Evolutionary conservation across 1,284 basidiomycete species (phyloP), one percentile per base, ranked within the genome.

Genomic region (Serendipita sp.): DNA sequence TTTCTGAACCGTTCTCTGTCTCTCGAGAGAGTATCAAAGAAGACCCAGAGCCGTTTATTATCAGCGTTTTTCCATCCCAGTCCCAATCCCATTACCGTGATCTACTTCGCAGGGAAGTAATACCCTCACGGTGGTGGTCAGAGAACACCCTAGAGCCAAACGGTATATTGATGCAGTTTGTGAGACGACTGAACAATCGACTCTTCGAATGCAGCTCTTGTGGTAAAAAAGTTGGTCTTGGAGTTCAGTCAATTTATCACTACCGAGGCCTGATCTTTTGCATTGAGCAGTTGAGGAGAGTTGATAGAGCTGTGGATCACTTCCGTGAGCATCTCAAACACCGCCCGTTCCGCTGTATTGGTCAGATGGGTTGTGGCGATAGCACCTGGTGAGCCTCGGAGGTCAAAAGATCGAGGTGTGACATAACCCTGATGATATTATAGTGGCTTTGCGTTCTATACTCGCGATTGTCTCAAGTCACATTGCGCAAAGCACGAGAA

Each of bases 391-490:
- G 10, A 58, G 53, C 3, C 15, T 8, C 3, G n/a, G 10, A 6
- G n/a, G 22, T 6, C 30, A 32, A 30, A 34, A 32, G 8, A 49
- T 6, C 35, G 12, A 6, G 35, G 35, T 38, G 5, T 12, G 12
- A 12, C 35, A 5, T 38, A 5, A n/a, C 22, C 17, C 49, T 58
- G 53, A 58, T 6, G 8, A 4, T 34, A 5, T n/a, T 58, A 8
- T 49, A 58, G 53, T 34, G 22, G 32, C 6, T 10, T 35, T 10
- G n/a, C 53, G 15, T 58, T 58, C 32, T 58, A 30, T 35, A 58
- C 53, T 4, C 53, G 53, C 6, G 53, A 58, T n/a, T 58, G 53
- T 35, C 32, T 58, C 22, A 58, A 58, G 53, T 58, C 53, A 5
- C 53, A 58, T 30, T 30, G 8, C 22, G n/a, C 53, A 29, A 58